Evolutionary conservation across 2,329 filamentous ascomycete genomes (phyloP).

Genomic region (Claviceps paspali): DNA sequence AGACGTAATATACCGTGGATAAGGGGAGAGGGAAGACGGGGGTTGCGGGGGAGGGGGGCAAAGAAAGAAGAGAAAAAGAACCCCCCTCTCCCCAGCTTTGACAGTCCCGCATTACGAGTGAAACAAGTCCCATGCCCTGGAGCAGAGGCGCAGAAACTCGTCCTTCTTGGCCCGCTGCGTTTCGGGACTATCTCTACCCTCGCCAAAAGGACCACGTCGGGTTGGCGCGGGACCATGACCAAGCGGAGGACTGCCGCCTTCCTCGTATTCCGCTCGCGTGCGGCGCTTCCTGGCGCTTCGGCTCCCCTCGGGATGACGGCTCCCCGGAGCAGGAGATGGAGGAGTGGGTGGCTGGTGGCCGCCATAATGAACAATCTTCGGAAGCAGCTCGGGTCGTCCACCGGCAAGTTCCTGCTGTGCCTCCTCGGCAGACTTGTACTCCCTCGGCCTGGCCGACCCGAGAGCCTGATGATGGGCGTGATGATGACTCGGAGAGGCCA

Average conservation of each 20-base stretch:
- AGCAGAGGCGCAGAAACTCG: slow-evolving; percentile 75
- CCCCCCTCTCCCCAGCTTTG: no score
- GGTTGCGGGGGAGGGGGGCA: no score
- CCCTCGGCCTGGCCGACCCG: slow-evolving; percentile 52
- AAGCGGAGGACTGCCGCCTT: slow-evolving; percentile 73
- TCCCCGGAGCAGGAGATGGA: slow-evolving; percentile 55
- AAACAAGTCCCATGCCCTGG: slow-evolving; percentile 90
- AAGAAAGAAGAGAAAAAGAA: no score
- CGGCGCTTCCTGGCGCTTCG: slow-evolving; percentile 56
- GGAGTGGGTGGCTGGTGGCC: slow-evolving; percentile 88
- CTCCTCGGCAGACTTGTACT: slow-evolving; percentile 93
- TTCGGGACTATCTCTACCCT: slow-evolving; percentile 70
- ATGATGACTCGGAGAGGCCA: slow-evolving; percentile 63
- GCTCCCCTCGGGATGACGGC: slow-evolving; percentile 29
- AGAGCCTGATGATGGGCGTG: slow-evolving; percentile 26
- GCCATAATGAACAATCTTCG: slow-evolving; percentile 89
- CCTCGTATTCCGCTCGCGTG: slow-evolving; percentile 81
- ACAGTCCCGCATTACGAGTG: slow-evolving; percentile 51
- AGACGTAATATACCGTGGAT: neutral
- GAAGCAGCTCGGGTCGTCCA: slow-evolving; percentile 81
- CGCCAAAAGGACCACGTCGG: slow-evolving; percentile 58
- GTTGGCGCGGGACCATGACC: slow-evolving; percentile 53
- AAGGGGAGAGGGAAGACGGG: neutral
- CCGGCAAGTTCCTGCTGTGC: slow-evolving; percentile 80
- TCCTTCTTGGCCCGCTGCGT: slow-evolving; percentile 77